Base-by-base conservation (phyloP, 257 asterid genomes). In the Petunia axillaris region DNA sequence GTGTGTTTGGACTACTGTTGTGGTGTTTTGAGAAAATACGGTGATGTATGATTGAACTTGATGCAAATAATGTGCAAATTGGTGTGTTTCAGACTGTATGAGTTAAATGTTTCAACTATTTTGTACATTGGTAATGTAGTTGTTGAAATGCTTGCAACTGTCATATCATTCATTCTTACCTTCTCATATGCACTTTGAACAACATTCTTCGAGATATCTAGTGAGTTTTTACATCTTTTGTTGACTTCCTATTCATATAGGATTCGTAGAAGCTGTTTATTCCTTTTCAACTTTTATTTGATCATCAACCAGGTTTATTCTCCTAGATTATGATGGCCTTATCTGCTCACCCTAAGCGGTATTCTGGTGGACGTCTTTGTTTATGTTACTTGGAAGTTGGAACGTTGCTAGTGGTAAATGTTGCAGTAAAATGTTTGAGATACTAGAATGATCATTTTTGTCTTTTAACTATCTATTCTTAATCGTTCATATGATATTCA, bases 1-100 rank as follows among this genome's bases (percentile, higher is more conserved):
- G 44, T 77, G 44, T 77, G 68, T 60, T 60, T 77, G 54, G 71
- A 43, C 16, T 77, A n/a, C 80, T 16, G 59, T 57, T 25, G 11
- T 41, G 36, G 35, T 41, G 36, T 16, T 63, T 57, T 57, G 80
- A 44, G 16, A 76, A 55, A 58, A 41, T 41, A 8, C 55, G 14
- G 52, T 77, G 71, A 62, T 41, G 44, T 59, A 6, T 59, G n/a
- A 76, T 41, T 58, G 68, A 25, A 59, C 71, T 57, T 77, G 80
- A 40, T 57, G 40, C 66, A 40, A 2, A 38, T 76, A 55, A 53
- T 76, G 54, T 41, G 71, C 41, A 77, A 41, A n/a, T 8, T 77
- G 71, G 71, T 77, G 40, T 77, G 80, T 76, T 16, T 62, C 60
- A 48, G 77, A 25, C 25, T 46, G 76, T 14, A 40, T 6, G 14